phyloP scores from a whole-genome alignment of 768 basidiomycete genomes.

The Tremella mesenterica region DNA sequence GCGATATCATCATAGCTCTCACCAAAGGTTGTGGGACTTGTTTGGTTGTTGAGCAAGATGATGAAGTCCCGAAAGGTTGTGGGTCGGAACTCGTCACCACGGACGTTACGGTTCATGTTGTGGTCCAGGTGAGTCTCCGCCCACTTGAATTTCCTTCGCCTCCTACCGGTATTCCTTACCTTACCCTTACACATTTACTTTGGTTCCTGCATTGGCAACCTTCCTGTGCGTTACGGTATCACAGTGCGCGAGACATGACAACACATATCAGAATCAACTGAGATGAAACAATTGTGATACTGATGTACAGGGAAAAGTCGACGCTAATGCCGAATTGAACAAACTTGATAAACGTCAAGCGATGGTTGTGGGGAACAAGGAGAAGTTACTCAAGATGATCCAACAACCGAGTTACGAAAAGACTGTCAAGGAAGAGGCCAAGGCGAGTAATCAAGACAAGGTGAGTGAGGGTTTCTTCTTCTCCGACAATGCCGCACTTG shows the following conservation, averaged over 20 bases:
- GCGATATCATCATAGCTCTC: slow-evolving; percentile 65
- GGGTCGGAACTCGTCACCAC: slow-evolving; percentile 71
- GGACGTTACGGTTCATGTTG: slow-evolving; percentile 66
- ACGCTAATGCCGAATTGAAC: slow-evolving; percentile 74
- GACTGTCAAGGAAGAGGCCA: slow-evolving; percentile 70
- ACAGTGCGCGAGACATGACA: too few species aligned
- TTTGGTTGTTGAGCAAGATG: slow-evolving; percentile 56
- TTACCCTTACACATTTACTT: too few species aligned
- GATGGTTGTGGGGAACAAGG: slow-evolving; percentile 58
- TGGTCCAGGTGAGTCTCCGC: slow-evolving; percentile 66
- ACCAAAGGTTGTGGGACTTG: slow-evolving; percentile 80
- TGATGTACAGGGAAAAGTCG: slow-evolving; percentile 65
- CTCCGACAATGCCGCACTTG: neutral
- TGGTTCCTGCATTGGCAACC: too few species aligned
- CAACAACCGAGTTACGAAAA: slow-evolving; percentile 66
- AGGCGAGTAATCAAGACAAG: slow-evolving; percentile 69
- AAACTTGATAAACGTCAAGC: slow-evolving; percentile 87
- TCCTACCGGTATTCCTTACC: too few species aligned
- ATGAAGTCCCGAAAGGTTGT: slow-evolving; percentile 77
- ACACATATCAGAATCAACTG: too few species aligned
- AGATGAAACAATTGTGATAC: neutral
- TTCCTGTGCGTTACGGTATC: too few species aligned
- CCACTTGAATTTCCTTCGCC: too few species aligned
- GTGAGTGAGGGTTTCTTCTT: slow-evolving; percentile 47
- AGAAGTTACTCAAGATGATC: slow-evolving; percentile 67